Percentiles rank a stretch among this genome's conserved stretches.
These are phyloP conservation scores for Mycena vulgaris DNA, from an alignment of 768 basidiomycete genomes.

Conservation along the genomic window DNA sequence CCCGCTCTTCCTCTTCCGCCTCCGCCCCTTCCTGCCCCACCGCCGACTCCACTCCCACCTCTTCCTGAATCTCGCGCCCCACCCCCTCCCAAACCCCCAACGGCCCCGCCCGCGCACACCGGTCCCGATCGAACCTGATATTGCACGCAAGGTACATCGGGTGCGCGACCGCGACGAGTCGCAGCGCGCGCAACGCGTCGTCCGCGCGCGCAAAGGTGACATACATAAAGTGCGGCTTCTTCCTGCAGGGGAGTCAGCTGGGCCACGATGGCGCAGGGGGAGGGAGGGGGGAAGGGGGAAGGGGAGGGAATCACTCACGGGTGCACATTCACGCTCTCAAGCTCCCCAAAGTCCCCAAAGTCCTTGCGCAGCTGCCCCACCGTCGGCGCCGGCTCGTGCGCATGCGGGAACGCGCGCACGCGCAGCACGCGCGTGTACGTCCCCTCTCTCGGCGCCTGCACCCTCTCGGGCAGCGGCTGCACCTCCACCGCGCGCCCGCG, in stretches of 20 bases:
- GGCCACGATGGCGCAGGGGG: neutral
- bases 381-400: too few species aligned
- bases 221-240: neutral
- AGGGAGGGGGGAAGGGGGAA: too few species aligned
- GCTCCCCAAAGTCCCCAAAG: constrained; percentile 4
- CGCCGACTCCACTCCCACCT: neutral
- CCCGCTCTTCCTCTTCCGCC: neutral
- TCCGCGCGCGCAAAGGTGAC: constrained; percentile 20
- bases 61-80: neutral
- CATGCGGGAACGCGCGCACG: neutral
- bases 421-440: constrained; percentile 13
- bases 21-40: too few species aligned
- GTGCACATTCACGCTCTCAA: neutral
- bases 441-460: too few species aligned
- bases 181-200: neutral
- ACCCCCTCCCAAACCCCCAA: neutral
- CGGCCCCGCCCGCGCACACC: neutral
- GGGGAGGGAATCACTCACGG: constrained; percentile 5
- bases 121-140: neutral
- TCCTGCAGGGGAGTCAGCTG: neutral
- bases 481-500: neutral
- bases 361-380: neutral
- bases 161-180: neutral
- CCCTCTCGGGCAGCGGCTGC: neutral
- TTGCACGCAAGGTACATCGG: neutral